phyloP scores from a whole-genome alignment of 129 eudicot species.

The Flaveria bidentis region DNA sequence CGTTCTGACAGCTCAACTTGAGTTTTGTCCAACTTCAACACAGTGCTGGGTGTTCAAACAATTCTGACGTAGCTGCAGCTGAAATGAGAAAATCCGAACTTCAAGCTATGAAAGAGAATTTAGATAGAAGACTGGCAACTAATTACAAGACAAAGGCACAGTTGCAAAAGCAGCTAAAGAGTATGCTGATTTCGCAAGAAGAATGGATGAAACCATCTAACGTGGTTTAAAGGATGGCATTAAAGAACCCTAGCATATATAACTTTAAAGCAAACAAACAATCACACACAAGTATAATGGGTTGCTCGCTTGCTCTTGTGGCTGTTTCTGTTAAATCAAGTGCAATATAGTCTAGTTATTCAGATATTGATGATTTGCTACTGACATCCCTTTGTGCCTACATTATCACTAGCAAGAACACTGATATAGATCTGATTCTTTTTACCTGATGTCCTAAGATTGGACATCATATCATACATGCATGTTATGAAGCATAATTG shows the following conservation, averaged over 20 bases:
- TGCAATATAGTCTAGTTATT: slow-evolving; percentile 7
- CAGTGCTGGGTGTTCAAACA: slow-evolving; percentile 29
- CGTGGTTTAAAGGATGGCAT: slow-evolving; percentile 10
- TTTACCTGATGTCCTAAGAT: background rate
- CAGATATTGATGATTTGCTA: slow-evolving; percentile 6
- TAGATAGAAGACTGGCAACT: slow-evolving; percentile 46
- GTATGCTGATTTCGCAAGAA: slow-evolving; percentile 42
- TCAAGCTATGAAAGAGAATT: slow-evolving; percentile 40
- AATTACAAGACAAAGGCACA: slow-evolving; percentile 48
- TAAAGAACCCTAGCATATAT: slow-evolving; percentile 7
- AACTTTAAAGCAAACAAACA: slow-evolving; percentile 20
- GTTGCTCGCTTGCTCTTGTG: slow-evolving; percentile 3
- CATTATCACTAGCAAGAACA: background rate
- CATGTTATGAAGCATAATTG: background rate
- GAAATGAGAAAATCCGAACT: slow-evolving; percentile 56
- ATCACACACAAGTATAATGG: slow-evolving; percentile 7
- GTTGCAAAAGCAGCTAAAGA: slow-evolving; percentile 53
- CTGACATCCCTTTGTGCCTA: too few relatives aligned
- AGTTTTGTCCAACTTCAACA: slow-evolving; percentile 50
- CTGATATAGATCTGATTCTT: background rate
- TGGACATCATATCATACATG: background rate
- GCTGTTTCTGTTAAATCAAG: slow-evolving; percentile 2
- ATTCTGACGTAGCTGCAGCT: slow-evolving; percentile 51
- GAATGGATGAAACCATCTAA: slow-evolving; percentile 20
- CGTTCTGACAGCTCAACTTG: slow-evolving; percentile 44